Base-by-base conservation (phyloP, 1,284 basidiomycete species). In the Ustilago loliicola region DNA sequence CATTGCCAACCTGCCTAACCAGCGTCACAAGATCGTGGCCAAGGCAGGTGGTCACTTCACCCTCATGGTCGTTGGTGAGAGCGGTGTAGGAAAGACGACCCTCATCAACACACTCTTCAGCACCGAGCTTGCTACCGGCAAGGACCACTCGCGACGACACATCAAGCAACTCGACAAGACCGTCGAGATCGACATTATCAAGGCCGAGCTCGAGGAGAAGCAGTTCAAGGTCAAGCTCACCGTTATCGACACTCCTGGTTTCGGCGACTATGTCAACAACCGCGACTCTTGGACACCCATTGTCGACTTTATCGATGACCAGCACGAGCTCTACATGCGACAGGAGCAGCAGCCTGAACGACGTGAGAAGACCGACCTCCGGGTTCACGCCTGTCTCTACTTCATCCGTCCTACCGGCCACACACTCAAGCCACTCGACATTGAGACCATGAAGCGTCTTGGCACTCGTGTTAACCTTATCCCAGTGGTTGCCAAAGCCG, bases 221-320 rank as follows among this genome's bases (percentile, higher is more conserved):
- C 93, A 95, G 85, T 99, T 99, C 92, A 97, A 96, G 88, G 96
- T 98, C 89, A 98, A 98, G 90, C 91, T 99, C 74, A 96, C 94
- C 29, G 96, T 98, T 86, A 96, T 99, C 84, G 96, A 99, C 88
- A 98, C 96, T 25, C 96, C 96, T 70, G 96, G 96, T 21, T 99
- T 98, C 80, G 96, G 96, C 47, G 96, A 99, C 92, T 98, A 98
- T 86, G 83, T 99, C 89, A 98, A 99, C 92, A 99, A 99, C 91
- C 92, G 95, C 72, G 96, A 99, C 88, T 95, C 94, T 50, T 99
- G 96, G 96, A 90, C 91, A 23, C 96, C 97, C 66, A 98, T 99
- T 78, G 93, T 99, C 86, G 96, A 99, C 88, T 99, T 99, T 87
- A 95, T 99, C 84, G 97, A 99, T 87, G 97, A 99, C 89, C 96